Conservation (phyloP, 129 eudicot species). For the Oenanthe sinensis region DNA sequence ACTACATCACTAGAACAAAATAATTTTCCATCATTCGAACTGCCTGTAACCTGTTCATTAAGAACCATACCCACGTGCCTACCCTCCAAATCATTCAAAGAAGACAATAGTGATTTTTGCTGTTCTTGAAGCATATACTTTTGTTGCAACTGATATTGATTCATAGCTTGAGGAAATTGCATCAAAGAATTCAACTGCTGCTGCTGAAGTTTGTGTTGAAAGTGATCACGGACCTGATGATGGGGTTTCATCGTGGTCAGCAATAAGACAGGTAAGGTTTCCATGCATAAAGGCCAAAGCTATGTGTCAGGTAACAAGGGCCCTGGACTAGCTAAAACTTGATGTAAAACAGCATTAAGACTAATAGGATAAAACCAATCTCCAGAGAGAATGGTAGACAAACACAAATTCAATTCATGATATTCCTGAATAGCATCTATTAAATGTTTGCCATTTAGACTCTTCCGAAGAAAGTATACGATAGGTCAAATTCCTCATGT, state of each 20-base stretch:
- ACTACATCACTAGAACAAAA: slow-evolving; percentile 10
- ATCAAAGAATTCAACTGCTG: slow-evolving; percentile 28
- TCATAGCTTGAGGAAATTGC: slow-evolving; percentile 27
- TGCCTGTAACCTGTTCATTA: slow-evolving; percentile 9
- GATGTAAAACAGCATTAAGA: neutral
- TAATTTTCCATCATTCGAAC: slow-evolving; percentile 14
- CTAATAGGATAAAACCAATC: neutral
- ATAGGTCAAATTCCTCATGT: neutral
- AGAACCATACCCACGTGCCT: slow-evolving; percentile 14
- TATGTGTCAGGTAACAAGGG: neutral
- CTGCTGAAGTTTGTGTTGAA: slow-evolving; percentile 32
- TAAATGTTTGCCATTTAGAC: neutral
- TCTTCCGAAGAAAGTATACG: neutral
- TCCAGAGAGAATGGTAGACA: neutral
- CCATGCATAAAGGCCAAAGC: neutral
- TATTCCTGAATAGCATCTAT: neutral
- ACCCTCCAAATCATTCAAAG: slow-evolving; percentile 11
- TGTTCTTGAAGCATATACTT: slow-evolving; percentile 26
- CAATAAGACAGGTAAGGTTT: neutral
- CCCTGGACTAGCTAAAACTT: neutral
- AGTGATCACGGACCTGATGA: slow-evolving; percentile 40
- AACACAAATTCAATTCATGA: neutral
- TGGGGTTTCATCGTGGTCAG: neutral
- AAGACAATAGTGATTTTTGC: slow-evolving; percentile 19
- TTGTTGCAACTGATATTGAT: slow-evolving; percentile 34